Evolutionary conservation across 768 basidiomycete species (phyloP).

Genomic region (Hericium rajendrae): DNA sequence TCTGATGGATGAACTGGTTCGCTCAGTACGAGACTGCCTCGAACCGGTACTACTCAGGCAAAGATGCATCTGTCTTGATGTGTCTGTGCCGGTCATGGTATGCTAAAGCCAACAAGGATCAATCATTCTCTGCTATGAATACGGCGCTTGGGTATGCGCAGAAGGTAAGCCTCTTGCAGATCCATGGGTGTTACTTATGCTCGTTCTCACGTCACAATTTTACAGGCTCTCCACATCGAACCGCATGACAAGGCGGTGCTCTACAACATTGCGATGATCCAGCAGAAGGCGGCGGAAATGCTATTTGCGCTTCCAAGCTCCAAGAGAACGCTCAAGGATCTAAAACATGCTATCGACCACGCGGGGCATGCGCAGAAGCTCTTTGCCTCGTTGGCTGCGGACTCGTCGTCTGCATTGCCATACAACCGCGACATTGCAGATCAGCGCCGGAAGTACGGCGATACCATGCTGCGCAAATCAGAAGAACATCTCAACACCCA

Average conservation of each 20-base stretch:
- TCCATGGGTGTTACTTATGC: not conserved
- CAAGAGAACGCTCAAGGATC: conserved; percentile 74
- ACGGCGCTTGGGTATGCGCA: conserved; percentile 81
- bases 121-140: conserved; percentile 71
- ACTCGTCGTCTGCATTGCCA: conserved; percentile 58
- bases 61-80: conserved; percentile 66
- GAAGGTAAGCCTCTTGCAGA: conserved; percentile 34
- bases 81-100: conserved; percentile 93
- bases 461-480: conserved; percentile 71
- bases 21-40: conserved; percentile 87
- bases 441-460: conserved; percentile 84
- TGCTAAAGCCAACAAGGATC: conserved; percentile 85
- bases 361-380: conserved; percentile 81
- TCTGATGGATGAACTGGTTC: not conserved
- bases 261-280: conserved; percentile 97
- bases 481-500: conserved; percentile 74
- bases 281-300: conserved; percentile 92
- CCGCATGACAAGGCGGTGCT: conserved; percentile 84
- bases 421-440: conserved; percentile 85
- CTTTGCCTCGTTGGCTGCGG: conserved; percentile 75
- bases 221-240: conserved; percentile 73
- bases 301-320: conserved; percentile 61
- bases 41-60: conserved; percentile 60
- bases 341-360: conserved; percentile 68
- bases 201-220: conserved; percentile 7